Percentiles rank a stretch among this genome's conserved stretches.
phyloP scores from a whole-genome alignment of 345 rosid genomes.

The Rhodomyrtus tomentosa region DNA sequence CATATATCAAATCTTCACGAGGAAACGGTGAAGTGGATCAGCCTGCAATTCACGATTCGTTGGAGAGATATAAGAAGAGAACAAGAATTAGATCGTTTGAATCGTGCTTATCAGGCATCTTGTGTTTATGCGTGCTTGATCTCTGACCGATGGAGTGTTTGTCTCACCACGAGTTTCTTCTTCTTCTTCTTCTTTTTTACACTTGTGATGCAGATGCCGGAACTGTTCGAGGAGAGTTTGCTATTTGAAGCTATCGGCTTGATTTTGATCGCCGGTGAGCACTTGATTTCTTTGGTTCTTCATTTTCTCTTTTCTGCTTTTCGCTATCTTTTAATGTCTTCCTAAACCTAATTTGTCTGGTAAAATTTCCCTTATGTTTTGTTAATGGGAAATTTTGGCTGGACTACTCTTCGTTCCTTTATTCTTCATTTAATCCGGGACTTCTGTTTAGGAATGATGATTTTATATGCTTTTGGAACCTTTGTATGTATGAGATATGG shows the following conservation, averaged over 20 bases:
- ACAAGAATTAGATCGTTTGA: neutral
- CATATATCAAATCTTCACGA: neutral
- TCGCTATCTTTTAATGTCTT: neutral
- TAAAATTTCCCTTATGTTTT: neutral
- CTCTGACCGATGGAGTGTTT: neutral
- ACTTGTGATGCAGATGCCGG: neutral
- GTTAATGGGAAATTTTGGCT: neutral
- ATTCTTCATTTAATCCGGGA: neutral
- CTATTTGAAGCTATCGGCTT: neutral
- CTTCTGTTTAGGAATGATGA: neutral
- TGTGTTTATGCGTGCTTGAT: neutral
- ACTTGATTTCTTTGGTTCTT: slow-evolving; percentile 14
- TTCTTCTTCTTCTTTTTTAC: neutral
- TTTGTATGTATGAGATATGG: neutral
- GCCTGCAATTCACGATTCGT: neutral
- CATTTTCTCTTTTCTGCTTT: slow-evolving; percentile 41
- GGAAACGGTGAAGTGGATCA: neutral
- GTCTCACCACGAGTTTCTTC: neutral
- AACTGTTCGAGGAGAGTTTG: neutral
- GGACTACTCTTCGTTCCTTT: neutral
- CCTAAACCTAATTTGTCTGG: neutral
- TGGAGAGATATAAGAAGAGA: neutral
- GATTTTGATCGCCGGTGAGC: neutral
- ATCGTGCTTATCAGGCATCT: neutral
- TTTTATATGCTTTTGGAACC: neutral